Evolutionary conservation across 305 asterid species (phyloP), one percentile per base, ranked within the genome.

Genomic region (Petunia hybrid): DNA sequence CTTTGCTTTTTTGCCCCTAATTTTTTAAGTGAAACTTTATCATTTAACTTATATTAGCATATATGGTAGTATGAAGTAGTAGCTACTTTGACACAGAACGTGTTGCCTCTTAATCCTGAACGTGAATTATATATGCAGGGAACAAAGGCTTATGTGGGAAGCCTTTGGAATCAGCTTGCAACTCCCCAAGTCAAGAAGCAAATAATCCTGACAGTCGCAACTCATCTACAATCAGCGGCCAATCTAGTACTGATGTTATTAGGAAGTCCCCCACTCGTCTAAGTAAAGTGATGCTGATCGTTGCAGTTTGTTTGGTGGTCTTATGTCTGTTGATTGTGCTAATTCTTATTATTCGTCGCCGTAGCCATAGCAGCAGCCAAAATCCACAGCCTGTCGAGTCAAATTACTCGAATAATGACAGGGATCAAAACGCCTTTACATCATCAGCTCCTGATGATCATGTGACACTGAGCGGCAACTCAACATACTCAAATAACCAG

Each of bases 141-240:
- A 94, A 94, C 83, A 88, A 85, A 85, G 92, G 80, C 7, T 83
- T 94, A 7, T 94, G 98, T 16, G 98, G 98, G 64, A 74, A 75
- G 73, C 97, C 98, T 16, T 16, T 90, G 70, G 83, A 56, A 55
- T 53, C 77, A 41, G 31, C 63, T 14, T 94, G 98, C 83, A 65
- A 73, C 66, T 79, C 82, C 65, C 70, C 43, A 7, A 12, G 70
- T 16, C 82, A 85, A 78, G 83, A 83, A 48, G 80, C 89, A 6
- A 83, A 75, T 14, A 78, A 56, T 48, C 80, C 88, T 36, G 84
- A 59, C 51, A 35, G 12, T 64, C 77, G 69, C 57, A 46, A 31
- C 80, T 48, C 80, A 4, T 22, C 63, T 14, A 74, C 78, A 4
- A 14, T 6, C 78, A 74, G 8, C n/a, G 42, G 14, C 14, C n/a